Base-by-base conservation (phyloP, 768 basidiomycete species). In the Boletus tylopilopsis region DNA sequence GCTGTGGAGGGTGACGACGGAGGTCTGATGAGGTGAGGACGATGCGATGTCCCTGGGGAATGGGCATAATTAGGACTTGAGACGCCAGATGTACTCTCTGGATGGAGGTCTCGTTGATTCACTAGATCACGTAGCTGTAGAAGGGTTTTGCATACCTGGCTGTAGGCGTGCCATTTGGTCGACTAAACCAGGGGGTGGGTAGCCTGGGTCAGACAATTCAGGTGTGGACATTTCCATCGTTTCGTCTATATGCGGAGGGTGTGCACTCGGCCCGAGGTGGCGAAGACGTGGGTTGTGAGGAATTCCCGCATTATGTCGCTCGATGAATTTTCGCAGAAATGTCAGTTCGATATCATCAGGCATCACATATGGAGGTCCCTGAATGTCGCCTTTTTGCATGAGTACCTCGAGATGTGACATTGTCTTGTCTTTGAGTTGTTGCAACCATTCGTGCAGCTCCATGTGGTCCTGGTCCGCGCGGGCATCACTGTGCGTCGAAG, bases 331-430 rank as follows among this genome's bases (percentile, higher is more conserved):
- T 54, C 86, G 81, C 38, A 90, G 78, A 70, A 90, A 90, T 1
- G 82, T 67, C 51, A 90, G 75, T 60, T 90, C 87, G 62, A 87
- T 66, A 56, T 87, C 81, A 60, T 90, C 88, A 10, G 86, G 77
- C 88, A 90, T 90, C 51, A 77, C 59, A 66, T 90, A 90, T 21
- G 88, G 87, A 3, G 88, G 88, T 16, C 88, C 87, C 61, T 83
- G 85, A 25, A 90, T 90, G 55, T 90, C 88, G 61, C 87, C 86
- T 62, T 90, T 89, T 64, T 90, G 88, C 85, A 90, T 90, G 58
- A 90, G 80, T 3, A 90, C 76, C 66, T 90, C 88, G 38, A 90
- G 76, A 69, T 90, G 87, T 40, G 87, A 86, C 88, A 90, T 90
- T 44, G 85, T 88, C 68, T 89, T 90, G 69, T 90, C 88, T 67